Evolutionary conservation across 192 early-diverging fungal genomes (phyloP).

Genomic region (Cetraspora pellucida): DNA sequence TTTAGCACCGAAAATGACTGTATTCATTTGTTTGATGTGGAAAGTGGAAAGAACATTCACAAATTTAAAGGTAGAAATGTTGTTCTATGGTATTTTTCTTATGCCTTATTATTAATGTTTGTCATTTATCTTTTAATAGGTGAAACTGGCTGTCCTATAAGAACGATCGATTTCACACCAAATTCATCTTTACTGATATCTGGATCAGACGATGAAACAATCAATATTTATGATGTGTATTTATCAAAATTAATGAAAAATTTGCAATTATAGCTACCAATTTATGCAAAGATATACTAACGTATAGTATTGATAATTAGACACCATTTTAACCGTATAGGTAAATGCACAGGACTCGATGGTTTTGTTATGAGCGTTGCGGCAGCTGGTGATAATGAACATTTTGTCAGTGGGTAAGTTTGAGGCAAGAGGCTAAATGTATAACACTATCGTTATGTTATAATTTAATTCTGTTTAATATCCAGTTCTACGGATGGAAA

Average conservation of each 20-base stretch:
- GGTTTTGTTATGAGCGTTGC: conserved; percentile 26
- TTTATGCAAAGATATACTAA: no score
- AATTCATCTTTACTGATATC: conserved; percentile 24
- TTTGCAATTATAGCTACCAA: background rate
- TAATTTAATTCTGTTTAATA: no score
- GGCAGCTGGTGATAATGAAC: background rate
- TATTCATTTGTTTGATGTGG: conserved; percentile 47
- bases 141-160: conserved; percentile 16
- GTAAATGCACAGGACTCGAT: conserved; percentile 21
- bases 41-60: conserved; percentile 45
- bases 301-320: background rate
- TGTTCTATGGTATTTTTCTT: background rate
- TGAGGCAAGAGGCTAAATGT: no score
- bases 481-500: conserved; percentile 2
- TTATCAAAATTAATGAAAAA: background rate
- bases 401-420: conserved; percentile 26
- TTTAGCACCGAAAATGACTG: conserved; percentile 62
- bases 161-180: conserved; percentile 18
- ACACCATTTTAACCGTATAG: conserved; percentile 24
- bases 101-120: background rate
- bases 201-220: conserved; percentile 31
- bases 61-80: conserved; percentile 38
- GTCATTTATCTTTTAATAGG: background rate
- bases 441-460: no score
- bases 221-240: conserved; percentile 33